Percentiles rank a stretch among this genome's conserved stretches.
These are phyloP conservation scores for Trifolium pratense DNA, from an alignment of 306 rosid species.

Conservation along the genomic window DNA sequence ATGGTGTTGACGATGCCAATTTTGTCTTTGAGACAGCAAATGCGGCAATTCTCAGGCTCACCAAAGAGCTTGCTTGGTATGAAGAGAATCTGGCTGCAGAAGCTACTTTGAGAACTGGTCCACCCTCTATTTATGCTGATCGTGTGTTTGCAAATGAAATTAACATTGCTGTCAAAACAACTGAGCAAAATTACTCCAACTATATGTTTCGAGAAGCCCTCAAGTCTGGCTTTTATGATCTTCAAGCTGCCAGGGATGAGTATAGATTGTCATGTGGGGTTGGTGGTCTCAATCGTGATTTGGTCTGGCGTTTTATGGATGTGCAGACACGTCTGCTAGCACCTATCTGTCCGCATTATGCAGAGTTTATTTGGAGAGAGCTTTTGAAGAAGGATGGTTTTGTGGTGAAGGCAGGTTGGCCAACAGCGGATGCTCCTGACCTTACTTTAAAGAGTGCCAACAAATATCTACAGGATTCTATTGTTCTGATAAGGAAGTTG, in stretches of 20 bases:
- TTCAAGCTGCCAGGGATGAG: slow-evolving; percentile 91
- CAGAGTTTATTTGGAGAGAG: slow-evolving; percentile 84
- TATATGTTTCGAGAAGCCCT: slow-evolving; percentile 91
- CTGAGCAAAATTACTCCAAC: slow-evolving; percentile 74
- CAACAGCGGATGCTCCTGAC: slow-evolving; percentile 74
- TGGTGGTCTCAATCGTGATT: slow-evolving; percentile 72
- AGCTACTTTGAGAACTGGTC: slow-evolving; percentile 73
- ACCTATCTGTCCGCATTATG: slow-evolving; percentile 95
- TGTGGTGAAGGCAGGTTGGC: slow-evolving; percentile 89
- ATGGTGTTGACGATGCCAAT: slow-evolving; percentile 94
- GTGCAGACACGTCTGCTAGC: slow-evolving; percentile 88
- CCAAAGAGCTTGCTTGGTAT: slow-evolving; percentile 87
- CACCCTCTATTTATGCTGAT: slow-evolving; percentile 82
- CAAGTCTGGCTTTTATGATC: slow-evolving; percentile 88
- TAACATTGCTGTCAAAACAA: slow-evolving; percentile 73
- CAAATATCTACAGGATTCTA: slow-evolving; percentile 83
- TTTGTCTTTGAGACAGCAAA: slow-evolving; percentile 90
- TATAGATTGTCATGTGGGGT: slow-evolving; percentile 83
- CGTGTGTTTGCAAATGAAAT: slow-evolving; percentile 81
- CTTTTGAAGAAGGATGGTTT: slow-evolving; percentile 83
- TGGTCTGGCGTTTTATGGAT: slow-evolving; percentile 83
- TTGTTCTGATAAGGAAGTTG: slow-evolving; percentile 81
- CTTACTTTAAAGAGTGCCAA: slow-evolving; percentile 76
- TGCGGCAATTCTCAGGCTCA: slow-evolving; percentile 83
- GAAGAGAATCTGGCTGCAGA: slow-evolving; percentile 76